Conservation (phyloP, 495 filamentous ascomycete species). For the Penicillium maclennaniae region DNA sequence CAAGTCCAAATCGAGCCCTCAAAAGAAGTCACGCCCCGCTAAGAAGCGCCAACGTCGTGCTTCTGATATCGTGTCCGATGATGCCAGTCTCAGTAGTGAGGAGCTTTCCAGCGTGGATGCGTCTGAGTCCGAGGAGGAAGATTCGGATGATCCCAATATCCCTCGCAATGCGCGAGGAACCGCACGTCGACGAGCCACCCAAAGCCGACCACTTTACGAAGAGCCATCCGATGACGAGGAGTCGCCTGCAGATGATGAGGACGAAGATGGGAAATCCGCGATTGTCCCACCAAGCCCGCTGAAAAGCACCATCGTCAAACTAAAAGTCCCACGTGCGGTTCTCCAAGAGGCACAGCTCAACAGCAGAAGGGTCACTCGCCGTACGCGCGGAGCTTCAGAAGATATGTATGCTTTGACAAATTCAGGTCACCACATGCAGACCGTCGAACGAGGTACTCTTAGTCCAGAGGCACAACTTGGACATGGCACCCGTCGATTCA, state of each 20-base stretch:
- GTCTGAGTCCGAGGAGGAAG: conserved; percentile 54
- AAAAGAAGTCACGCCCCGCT: conserved; percentile 42
- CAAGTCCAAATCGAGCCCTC: conserved; percentile 35
- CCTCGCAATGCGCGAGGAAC: conserved; percentile 67
- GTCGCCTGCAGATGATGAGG: conserved; percentile 33
- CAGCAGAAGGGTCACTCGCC: conserved; percentile 55
- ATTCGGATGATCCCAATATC: conserved; percentile 61
- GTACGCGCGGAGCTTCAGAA: conserved; percentile 54
- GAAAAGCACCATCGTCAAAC: conserved; percentile 38
- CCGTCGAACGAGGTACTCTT: conserved; percentile 55
- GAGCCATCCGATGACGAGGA: conserved; percentile 21
- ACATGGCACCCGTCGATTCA: conserved; percentile 56
- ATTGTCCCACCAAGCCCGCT: conserved; percentile 21
- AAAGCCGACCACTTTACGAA: conserved; percentile 42
- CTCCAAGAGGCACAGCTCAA: conserved; percentile 24
- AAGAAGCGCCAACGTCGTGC: conserved; percentile 51
- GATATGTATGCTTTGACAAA: conserved; percentile 65
- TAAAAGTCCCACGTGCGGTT: conserved; percentile 39
- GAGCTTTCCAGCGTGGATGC: conserved; percentile 53
- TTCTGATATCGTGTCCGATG: conserved; percentile 64
- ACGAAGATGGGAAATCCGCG: conserved; percentile 26
- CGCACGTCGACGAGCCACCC: conserved; percentile 59
- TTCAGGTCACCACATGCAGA: conserved; percentile 69
- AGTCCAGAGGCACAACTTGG: conserved; percentile 58
- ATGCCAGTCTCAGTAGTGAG: conserved; percentile 61